A percentile compares a stretch with the other conserved stretches of the same genome.
These are phyloP conservation scores for Apophysomyces sp. DNA, from an alignment of 371 early-diverging fungal genomes.

Conservation along the genomic window DNA sequence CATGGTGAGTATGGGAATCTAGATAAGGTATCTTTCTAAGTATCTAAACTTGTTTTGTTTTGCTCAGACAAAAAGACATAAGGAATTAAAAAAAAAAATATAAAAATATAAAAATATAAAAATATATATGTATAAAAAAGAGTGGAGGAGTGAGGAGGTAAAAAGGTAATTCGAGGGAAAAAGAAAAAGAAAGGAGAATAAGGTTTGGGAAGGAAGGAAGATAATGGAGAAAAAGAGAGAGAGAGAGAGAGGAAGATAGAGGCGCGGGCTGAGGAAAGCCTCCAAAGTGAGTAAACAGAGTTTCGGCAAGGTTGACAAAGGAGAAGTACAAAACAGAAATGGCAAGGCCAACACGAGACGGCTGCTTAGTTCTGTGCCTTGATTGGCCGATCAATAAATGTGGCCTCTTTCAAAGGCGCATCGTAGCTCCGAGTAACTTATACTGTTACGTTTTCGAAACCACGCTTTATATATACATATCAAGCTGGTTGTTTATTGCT, in stretches of 20 bases:
- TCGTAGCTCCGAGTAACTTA: neutral
- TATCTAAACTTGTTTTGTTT: slow-evolving; percentile 3
- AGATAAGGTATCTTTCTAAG: neutral
- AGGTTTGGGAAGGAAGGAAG: slow-evolving; percentile 1
- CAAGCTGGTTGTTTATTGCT: no score
- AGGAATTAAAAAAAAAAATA: slow-evolving; percentile 2
- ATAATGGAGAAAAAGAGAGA: neutral
- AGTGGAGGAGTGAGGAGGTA: neutral
- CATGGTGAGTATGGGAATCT: slow-evolving; percentile 6
- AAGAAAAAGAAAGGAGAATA: neutral
- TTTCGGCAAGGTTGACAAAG: slow-evolving; percentile 1
- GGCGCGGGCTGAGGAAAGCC: neutral
- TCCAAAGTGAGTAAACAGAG: neutral
- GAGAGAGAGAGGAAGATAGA: neutral
- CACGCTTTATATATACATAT: neutral
- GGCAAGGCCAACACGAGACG: slow-evolving; percentile 1
- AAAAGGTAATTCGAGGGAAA: neutral
- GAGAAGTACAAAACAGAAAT: neutral
- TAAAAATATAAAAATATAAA: neutral
- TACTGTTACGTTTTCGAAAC: neutral
- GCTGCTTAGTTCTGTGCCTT: neutral
- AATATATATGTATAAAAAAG: no score
- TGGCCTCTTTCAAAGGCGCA: neutral
- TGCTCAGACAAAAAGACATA: slow-evolving; percentile 1
- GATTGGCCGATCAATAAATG: neutral